Evolutionary conservation across 148 eudicot species (phyloP).

Genomic region (Vaccinium myrtillus): DNA sequence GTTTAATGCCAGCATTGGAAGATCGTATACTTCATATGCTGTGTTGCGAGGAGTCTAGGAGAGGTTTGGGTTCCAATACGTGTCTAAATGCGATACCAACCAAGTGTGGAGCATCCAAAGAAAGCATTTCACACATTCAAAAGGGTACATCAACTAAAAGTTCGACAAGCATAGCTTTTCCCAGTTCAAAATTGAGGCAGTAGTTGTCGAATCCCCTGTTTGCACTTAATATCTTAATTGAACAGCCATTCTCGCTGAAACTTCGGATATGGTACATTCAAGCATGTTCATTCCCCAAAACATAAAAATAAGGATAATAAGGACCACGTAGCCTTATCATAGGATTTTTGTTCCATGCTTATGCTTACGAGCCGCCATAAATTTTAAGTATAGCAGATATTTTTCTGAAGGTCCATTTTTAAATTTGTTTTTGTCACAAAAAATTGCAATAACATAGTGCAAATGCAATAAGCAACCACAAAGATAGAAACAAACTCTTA

Average conservation of each 20-base stretch:
- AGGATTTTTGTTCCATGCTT: not conserved
- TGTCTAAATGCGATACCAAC: not conserved
- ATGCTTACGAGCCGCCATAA: not conserved
- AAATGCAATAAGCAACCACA: conserved; percentile 2
- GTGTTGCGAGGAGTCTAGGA: too few relatives aligned
- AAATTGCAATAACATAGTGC: not conserved
- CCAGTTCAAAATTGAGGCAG: not conserved
- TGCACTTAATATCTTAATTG: not conserved
- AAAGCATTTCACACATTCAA: not conserved
- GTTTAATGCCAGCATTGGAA: too few relatives aligned
- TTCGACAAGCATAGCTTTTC: too few relatives aligned
- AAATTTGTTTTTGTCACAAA: not conserved
- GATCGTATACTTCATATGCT: too few relatives aligned
- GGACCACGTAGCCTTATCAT: not conserved
- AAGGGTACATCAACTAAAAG: not conserved
- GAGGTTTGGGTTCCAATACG: too few relatives aligned
- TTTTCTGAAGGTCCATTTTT: not conserved
- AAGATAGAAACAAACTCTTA: conserved; percentile 28
- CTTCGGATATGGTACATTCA: not conserved
- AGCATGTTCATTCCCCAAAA: not conserved
- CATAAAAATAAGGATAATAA: not conserved
- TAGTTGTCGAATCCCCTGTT: not conserved
- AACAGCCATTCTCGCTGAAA: not conserved
- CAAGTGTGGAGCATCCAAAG: not conserved
- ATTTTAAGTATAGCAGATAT: too few relatives aligned